Percentiles rank a stretch among this genome's conserved stretches.
Conservation (phyloP, 345 rosid genomes). For the Rhodamnia argentea region DNA sequence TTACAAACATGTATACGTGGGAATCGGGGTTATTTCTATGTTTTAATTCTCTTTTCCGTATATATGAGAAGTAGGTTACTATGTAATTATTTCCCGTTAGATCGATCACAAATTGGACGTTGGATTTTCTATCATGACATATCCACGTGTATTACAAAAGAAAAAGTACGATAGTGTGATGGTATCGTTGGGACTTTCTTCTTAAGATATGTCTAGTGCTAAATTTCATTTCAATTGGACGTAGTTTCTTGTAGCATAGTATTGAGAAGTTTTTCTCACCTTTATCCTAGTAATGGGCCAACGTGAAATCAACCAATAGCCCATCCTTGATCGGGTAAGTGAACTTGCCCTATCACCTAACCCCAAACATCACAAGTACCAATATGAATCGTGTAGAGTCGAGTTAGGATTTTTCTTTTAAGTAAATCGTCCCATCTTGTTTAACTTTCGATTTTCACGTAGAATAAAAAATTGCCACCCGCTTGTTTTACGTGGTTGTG, state of each 20-base stretch:
- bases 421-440: neutral
- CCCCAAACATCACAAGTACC: neutral
- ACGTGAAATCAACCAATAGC: neutral
- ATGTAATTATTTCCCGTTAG: neutral
- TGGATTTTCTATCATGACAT: neutral
- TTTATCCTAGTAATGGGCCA: neutral
- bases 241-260: neutral
- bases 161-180: neutral
- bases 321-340: neutral
- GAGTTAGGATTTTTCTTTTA: neutral
- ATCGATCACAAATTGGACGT: neutral
- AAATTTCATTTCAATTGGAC: neutral
- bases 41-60: neutral
- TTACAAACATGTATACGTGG: neutral
- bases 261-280: neutral
- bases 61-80: neutral
- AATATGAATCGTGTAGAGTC: neutral
- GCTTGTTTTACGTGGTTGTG: neutral
- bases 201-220: neutral
- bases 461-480: neutral
- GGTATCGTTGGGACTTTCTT: neutral
- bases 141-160: neutral
- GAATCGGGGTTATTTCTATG: neutral
- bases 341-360: neutral
- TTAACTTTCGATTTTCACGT: neutral